These are phyloP conservation scores for Orbilia ellipsospora DNA, from an alignment of 2,329 filamentous ascomycete genomes.

Conservation along the genomic window DNA sequence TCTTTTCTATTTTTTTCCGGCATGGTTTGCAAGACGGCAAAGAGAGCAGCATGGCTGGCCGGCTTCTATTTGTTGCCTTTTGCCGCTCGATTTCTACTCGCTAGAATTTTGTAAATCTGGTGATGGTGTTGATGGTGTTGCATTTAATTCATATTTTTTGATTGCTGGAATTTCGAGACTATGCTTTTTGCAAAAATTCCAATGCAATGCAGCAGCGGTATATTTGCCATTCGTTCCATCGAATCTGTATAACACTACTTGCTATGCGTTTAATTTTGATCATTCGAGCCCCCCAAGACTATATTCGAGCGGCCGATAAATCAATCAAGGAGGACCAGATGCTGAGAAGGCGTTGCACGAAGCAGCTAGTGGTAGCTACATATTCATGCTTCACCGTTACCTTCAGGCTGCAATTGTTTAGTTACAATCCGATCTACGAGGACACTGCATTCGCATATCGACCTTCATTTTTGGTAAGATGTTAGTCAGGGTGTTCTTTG, in stretches of 20 bases:
- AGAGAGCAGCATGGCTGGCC: constrained; percentile 9
- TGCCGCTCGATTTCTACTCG: constrained; percentile 55
- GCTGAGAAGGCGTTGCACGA: constrained; percentile 28
- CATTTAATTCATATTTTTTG: constrained; percentile 38
- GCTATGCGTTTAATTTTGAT: background rate
- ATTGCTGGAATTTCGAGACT: constrained; percentile 1
- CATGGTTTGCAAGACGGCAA: constrained; percentile 39
- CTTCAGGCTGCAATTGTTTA: no score
- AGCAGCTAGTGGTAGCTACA: background rate
- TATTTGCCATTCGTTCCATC: constrained; percentile 54
- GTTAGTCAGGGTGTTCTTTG: background rate
- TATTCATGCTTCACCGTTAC: background rate
- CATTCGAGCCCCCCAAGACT: no score
- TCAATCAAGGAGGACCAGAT: background rate
- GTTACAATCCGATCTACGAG: constrained; percentile 31
- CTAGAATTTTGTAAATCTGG: constrained; percentile 25
- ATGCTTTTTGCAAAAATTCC: background rate
- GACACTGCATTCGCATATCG: background rate
- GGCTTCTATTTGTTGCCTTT: constrained; percentile 42
- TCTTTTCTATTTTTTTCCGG: constrained; percentile 11
- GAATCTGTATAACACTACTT: constrained; percentile 28
- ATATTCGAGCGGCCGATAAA: background rate
- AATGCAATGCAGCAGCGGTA: constrained; percentile 53
- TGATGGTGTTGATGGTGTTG: constrained; percentile 56
- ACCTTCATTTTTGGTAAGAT: background rate